A percentile compares a stretch with the other conserved stretches of the same genome.
phyloP scores from a whole-genome alignment of 2,329 filamentous ascomycete species.

The Tympanopsis confertula region DNA sequence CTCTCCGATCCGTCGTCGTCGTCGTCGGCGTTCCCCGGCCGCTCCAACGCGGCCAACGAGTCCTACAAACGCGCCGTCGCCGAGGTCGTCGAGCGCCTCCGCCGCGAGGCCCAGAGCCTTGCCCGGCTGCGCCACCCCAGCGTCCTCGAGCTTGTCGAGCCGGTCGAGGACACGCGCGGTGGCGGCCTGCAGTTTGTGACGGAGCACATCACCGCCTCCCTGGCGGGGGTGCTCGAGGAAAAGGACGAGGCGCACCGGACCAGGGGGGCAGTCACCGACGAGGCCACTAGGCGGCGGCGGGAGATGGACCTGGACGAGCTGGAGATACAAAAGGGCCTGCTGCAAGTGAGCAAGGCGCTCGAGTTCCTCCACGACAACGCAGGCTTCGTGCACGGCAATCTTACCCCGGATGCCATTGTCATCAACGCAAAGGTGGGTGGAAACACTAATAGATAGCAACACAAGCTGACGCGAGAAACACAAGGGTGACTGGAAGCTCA shows the following conservation, averaged over 20 bases:
- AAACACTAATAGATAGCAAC: neutral
- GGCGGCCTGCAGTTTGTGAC: constrained; percentile 94
- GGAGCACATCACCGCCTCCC: constrained; percentile 79
- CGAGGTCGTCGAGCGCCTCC: constrained; percentile 80
- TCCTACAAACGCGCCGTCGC: constrained; percentile 70
- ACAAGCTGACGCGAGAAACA: no score
- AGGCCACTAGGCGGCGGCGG: constrained; percentile 59
- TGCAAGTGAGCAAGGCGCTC: constrained; percentile 86
- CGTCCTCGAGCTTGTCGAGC: constrained; percentile 84
- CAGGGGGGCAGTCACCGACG: constrained; percentile 56
- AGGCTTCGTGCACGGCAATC: constrained; percentile 81
- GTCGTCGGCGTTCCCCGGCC: constrained; percentile 32
- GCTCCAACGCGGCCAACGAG: constrained; percentile 51
- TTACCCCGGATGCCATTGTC: constrained; percentile 86
- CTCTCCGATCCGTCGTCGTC: constrained; percentile 24
- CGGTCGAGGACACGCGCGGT: constrained; percentile 83
- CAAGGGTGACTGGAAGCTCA: neutral
- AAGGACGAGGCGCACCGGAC: constrained; percentile 77
- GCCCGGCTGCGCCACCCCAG: constrained; percentile 83
- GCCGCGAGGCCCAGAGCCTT: constrained; percentile 80
- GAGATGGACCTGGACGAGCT: constrained; percentile 92
- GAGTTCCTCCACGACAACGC: constrained; percentile 95
- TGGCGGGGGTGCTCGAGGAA: constrained; percentile 69
- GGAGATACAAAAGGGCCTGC: constrained; percentile 89
- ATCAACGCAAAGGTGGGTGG: constrained; percentile 80